Percentiles rank a stretch among this genome's conserved stretches.
phyloP scores from a whole-genome alignment of 139 green algal genomes.

The Chlorella sp. region DNA sequence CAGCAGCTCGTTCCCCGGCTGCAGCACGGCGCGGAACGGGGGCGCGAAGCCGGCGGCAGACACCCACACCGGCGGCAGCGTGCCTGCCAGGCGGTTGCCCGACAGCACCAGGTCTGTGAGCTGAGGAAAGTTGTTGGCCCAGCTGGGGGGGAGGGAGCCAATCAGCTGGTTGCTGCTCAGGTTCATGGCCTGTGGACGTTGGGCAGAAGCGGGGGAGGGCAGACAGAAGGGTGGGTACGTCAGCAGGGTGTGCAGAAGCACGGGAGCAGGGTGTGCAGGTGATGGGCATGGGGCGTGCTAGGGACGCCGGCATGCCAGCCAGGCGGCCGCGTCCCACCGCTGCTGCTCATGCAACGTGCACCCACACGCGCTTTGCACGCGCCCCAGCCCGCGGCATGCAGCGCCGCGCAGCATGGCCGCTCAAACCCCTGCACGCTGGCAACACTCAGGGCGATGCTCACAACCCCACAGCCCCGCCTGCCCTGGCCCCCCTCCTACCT shows the following conservation, averaged over 20 bases:
- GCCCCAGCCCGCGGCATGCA: too few relatives aligned
- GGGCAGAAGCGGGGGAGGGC: not conserved
- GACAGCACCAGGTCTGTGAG: constrained; percentile 5
- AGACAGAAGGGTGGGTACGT: not conserved
- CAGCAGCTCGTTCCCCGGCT: constrained; percentile 19
- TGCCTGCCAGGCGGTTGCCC: constrained; percentile 28
- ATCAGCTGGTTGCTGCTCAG: constrained; percentile 24
- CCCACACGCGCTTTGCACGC: too few relatives aligned
- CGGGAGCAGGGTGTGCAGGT: not conserved
- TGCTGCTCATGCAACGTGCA: not conserved
- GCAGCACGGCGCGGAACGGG: constrained; percentile 16
- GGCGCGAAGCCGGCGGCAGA: not conserved
- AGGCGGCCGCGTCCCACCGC: not conserved
- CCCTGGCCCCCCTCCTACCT: not conserved
- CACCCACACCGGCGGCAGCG: constrained; percentile 16
- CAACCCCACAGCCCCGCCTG: too few relatives aligned
- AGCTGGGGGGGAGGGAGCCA: not conserved
- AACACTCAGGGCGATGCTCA: too few relatives aligned
- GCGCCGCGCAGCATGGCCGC: too few relatives aligned
- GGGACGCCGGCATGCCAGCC: not conserved
- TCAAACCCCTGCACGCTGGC: too few relatives aligned
- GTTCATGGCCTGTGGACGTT: not conserved
- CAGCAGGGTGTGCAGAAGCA: not conserved
- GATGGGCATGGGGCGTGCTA: not conserved
- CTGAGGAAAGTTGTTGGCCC: not conserved